phyloP scores from a whole-genome alignment of 2,329 filamentous ascomycete species.

The Lecanicillium sp. region DNA sequence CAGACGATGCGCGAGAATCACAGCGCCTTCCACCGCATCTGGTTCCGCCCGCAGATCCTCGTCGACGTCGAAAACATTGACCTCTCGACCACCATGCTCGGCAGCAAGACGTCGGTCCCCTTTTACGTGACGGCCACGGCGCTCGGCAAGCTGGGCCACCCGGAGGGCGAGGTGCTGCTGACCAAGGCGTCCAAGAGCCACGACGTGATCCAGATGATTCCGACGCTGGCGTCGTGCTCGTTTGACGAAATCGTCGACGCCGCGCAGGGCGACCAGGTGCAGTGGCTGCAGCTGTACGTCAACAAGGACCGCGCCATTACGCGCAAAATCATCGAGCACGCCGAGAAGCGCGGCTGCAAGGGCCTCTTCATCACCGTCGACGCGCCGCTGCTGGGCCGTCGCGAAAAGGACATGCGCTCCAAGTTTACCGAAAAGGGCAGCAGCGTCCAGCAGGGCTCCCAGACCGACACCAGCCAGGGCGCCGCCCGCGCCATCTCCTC shows the following conservation, averaged over 20 bases:
- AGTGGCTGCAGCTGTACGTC: slow-evolving; percentile 96
- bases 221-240: slow-evolving; percentile 90
- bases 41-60: slow-evolving; percentile 88
- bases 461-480: slow-evolving; percentile 81
- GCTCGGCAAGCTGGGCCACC: slow-evolving; percentile 87
- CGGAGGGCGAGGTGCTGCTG: slow-evolving; percentile 87
- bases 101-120: slow-evolving; percentile 72
- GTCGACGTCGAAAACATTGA: slow-evolving; percentile 86
- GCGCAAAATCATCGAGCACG: slow-evolving; percentile 81
- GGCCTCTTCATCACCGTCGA: slow-evolving; percentile 98
- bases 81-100: slow-evolving; percentile 87
- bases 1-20: slow-evolving; percentile 95
- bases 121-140: slow-evolving; percentile 97
- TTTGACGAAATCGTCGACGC: slow-evolving; percentile 97
- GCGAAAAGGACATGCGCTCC: slow-evolving; percentile 95
- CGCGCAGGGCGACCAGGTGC: slow-evolving; percentile 66
- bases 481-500: slow-evolving; percentile 90
- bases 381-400: slow-evolving; percentile 85
- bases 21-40: slow-evolving; percentile 88
- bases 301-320: slow-evolving; percentile 94
- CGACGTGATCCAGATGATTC: slow-evolving; percentile 96
- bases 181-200: slow-evolving; percentile 79
- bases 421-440: slow-evolving; percentile 83
- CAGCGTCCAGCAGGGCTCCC: slow-evolving; percentile 68
- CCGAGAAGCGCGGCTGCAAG: slow-evolving; percentile 85